Percentiles rank a stretch among this genome's conserved stretches.
Evolutionary conservation across 108 stramenopile genomes (phyloP).

Genomic region (Nannochloropsis salina): DNA sequence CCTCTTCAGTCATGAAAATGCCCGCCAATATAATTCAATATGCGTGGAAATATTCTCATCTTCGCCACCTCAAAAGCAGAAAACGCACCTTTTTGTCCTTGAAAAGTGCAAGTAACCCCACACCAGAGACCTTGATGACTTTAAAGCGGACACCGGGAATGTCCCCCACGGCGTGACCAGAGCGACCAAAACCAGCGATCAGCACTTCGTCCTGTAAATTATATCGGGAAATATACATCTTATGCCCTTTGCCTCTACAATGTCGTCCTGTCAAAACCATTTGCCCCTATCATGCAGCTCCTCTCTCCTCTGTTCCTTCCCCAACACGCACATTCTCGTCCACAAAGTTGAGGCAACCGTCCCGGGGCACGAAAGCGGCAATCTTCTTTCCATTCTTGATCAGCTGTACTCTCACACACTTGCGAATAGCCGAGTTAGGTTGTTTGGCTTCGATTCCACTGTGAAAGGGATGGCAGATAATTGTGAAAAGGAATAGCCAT

Average conservation of each 20-base stretch:
- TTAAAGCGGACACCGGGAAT: slow-evolving; percentile 99
- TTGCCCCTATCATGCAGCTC: not conserved
- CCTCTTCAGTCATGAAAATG: too few species aligned
- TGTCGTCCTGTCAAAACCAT: not conserved
- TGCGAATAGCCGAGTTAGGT: slow-evolving; percentile 99
- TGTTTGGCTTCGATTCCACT: slow-evolving; percentile 99
- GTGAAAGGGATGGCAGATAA: not conserved
- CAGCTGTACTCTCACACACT: slow-evolving; percentile 99
- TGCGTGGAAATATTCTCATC: not conserved
- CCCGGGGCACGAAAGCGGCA: slow-evolving; percentile 98
- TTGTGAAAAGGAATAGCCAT: not conserved
- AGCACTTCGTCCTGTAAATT: slow-evolving; percentile 87
- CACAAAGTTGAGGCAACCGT: slow-evolving; percentile 99
- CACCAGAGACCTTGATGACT: slow-evolving; percentile 99
- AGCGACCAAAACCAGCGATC: slow-evolving; percentile 98
- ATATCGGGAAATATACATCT: not conserved
- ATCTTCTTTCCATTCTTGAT: slow-evolving; percentile 99
- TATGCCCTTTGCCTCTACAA: not conserved
- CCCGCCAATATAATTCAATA: too few species aligned
- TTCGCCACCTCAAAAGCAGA: not conserved
- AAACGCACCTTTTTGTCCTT: slow-evolving; percentile 93
- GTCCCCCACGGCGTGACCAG: slow-evolving; percentile 99
- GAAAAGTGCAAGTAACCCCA: slow-evolving; percentile 96
- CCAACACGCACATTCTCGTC: slow-evolving; percentile 79
- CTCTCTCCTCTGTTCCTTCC: not conserved